Percentiles rank a stretch among this genome's conserved stretches.
Evolutionary conservation across 306 rosid species (phyloP).

Genomic region (Quercus robur): DNA sequence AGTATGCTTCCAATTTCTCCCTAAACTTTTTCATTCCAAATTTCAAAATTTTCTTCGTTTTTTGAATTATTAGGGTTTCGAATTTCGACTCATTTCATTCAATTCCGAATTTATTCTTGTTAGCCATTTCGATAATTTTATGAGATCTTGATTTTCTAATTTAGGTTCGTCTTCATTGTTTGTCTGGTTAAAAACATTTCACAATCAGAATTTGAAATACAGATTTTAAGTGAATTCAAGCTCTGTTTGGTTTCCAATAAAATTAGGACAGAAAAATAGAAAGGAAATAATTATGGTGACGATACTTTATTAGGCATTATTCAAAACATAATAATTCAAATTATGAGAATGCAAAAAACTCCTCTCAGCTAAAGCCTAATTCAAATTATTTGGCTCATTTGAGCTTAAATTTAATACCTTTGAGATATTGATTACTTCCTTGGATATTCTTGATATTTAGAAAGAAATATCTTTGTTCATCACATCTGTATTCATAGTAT

Average conservation of each 20-base stretch:
- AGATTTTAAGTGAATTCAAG: not conserved
- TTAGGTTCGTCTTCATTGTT: not conserved
- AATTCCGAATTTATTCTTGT: too few species aligned
- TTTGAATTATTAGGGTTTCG: not conserved
- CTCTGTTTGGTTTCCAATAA: not conserved
- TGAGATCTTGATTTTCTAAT: not conserved
- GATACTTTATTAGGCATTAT: not conserved
- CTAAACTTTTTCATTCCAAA: not conserved
- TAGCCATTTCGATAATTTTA: too few species aligned
- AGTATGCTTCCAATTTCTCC: constrained; percentile 37
- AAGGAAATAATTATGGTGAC: not conserved
- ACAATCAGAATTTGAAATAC: too few species aligned
- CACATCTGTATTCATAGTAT: not conserved
- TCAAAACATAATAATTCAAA: not conserved
- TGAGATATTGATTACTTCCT: too few species aligned
- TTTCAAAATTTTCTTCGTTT: not conserved
- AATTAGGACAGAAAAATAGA: not conserved
- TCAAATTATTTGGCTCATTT: too few species aligned
- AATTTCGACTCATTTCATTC: not conserved
- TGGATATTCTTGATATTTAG: not conserved
- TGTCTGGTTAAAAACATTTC: too few species aligned
- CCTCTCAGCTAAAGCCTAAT: too few species aligned
- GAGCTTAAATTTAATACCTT: too few species aligned
- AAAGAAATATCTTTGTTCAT: not conserved
- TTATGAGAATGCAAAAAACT: not conserved